Conservation (phyloP, 495 filamentous ascomycete species). For the Talaromyces stipitatus region DNA sequence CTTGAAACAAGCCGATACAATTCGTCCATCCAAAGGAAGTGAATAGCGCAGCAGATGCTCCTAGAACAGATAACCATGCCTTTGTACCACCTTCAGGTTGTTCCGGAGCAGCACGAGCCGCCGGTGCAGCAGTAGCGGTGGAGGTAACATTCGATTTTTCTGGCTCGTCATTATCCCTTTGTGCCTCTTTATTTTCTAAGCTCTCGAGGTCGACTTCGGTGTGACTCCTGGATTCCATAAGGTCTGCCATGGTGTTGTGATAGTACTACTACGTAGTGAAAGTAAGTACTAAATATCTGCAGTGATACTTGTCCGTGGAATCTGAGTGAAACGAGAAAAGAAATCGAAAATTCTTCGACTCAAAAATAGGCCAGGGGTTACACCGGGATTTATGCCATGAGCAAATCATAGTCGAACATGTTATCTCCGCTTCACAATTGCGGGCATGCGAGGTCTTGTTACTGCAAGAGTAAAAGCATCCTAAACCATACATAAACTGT, state of each 20-base stretch:
- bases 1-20: slow-evolving; percentile 40
- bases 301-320: no score
- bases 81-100: background rate
- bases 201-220: slow-evolving; percentile 1
- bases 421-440: no score
- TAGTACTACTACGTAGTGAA: background rate
- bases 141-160: background rate
- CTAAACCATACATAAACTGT: no score
- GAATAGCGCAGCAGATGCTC: background rate
- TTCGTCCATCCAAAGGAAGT: slow-evolving; percentile 3
- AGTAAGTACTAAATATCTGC: background rate
- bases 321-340: no score
- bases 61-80: background rate
- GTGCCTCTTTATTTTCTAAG: background rate
- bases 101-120: no score
- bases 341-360: no score
- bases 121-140: background rate
- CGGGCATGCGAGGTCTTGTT: no score
- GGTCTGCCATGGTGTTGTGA: background rate
- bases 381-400: no score
- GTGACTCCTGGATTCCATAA: background rate
- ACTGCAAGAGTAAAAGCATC: no score
- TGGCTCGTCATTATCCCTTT: no score
- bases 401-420: no score
- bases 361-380: slow-evolving; percentile 1